A percentile compares a stretch with the other conserved stretches of the same genome.
phyloP scores from a whole-genome alignment of 768 basidiomycete species.

The Hemileccinum rubropunctum region DNA sequence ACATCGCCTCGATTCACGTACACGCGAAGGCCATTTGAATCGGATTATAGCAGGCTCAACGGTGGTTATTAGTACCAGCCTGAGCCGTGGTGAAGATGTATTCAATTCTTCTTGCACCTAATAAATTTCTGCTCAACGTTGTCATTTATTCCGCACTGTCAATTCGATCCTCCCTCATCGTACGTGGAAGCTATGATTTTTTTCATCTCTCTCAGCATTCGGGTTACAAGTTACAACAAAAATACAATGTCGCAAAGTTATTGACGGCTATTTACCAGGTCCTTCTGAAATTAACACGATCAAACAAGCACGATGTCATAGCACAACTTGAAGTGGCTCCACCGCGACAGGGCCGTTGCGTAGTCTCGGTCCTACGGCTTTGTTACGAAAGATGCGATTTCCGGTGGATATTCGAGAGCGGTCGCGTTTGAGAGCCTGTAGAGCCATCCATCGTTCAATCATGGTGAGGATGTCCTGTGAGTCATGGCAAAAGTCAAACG shows the following conservation, averaged over 20 bases:
- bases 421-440: constrained; percentile 22
- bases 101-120: too few relatives aligned
- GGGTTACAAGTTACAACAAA: too few relatives aligned
- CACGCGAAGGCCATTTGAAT: too few relatives aligned
- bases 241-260: not conserved
- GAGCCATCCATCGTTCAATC: constrained; percentile 27
- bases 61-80: too few relatives aligned
- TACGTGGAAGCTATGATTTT: too few relatives aligned
- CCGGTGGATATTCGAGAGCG: not conserved
- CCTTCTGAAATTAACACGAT: constrained; percentile 13
- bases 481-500: not conserved
- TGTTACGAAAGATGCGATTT: constrained; percentile 9
- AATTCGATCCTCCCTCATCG: too few relatives aligned
- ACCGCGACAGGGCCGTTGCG: constrained; percentile 21
- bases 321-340: constrained; percentile 35
- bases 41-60: too few relatives aligned
- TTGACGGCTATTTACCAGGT: constrained; percentile 17
- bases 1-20: too few relatives aligned
- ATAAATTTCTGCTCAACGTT: too few relatives aligned
- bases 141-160: too few relatives aligned
- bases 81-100: too few relatives aligned
- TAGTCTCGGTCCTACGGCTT: constrained; percentile 27
- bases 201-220: too few relatives aligned
- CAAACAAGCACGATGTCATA: constrained; percentile 6
- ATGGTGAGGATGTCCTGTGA: constrained; percentile 26